Conservation (phyloP, 1,284 basidiomycete genomes). For the Garcileccinum viscosum region DNA sequence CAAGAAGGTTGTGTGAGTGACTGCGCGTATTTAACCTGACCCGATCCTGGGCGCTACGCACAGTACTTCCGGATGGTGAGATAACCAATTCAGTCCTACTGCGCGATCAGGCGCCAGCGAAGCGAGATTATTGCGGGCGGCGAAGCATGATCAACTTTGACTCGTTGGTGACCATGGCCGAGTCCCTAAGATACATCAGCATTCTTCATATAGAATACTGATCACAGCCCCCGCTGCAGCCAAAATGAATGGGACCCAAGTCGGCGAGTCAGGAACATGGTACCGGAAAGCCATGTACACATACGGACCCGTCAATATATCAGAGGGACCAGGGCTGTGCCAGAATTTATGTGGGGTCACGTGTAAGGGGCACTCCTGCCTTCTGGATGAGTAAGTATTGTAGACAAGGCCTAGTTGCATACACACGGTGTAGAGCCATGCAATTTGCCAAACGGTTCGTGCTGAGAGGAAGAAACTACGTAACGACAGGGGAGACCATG, state of each 20-base stretch:
- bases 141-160: background rate
- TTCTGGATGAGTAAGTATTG: background rate
- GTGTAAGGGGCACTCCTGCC: background rate
- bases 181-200: background rate
- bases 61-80: background rate
- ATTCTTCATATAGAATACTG: background rate
- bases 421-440: too few species aligned
- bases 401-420: background rate
- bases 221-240: background rate
- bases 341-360: background rate
- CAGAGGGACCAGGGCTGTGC: background rate
- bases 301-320: background rate
- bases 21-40: constrained; percentile 14
- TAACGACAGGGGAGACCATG: too few species aligned
- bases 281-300: background rate
- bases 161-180: background rate
- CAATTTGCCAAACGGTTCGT: too few species aligned
- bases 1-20: constrained; percentile 9
- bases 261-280: background rate
- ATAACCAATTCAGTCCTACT: constrained; percentile 15
- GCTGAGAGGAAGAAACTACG: too few species aligned
- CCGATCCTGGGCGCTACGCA: constrained; percentile 14
- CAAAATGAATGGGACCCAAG: constrained; percentile 11
- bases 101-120: constrained; percentile 1
- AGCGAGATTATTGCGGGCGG: background rate